phyloP scores from a whole-genome alignment of 768 basidiomycete species.

The Lentinula sp. region DNA sequence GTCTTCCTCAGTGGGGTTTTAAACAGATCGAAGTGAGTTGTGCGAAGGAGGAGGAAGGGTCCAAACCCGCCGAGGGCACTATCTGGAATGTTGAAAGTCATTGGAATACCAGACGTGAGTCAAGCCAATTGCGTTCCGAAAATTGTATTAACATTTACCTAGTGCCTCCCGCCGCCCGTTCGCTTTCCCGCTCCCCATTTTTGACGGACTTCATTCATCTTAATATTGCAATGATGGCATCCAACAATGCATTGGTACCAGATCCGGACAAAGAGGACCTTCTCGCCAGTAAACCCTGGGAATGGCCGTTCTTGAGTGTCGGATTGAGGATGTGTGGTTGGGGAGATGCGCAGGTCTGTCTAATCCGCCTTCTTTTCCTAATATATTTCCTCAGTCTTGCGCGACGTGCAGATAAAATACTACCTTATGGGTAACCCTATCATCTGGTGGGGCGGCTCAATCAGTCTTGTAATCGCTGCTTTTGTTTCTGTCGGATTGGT shows the following conservation, averaged over 20 bases:
- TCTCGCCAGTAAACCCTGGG: slow-evolving; percentile 84
- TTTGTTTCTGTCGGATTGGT: slow-evolving; percentile 61
- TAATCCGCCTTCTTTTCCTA: not conserved
- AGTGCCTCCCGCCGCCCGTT: slow-evolving; percentile 83
- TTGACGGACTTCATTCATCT: slow-evolving; percentile 97
- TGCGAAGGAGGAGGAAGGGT: slow-evolving; percentile 76
- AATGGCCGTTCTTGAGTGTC: slow-evolving; percentile 90
- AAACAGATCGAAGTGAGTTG: slow-evolving; percentile 98
- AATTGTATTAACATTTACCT: not conserved
- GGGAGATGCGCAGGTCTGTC: slow-evolving; percentile 46
- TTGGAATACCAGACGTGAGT: slow-evolving; percentile 91
- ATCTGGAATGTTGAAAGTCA: slow-evolving; percentile 99
- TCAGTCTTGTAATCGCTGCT: slow-evolving; percentile 55
- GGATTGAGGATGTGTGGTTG: slow-evolving; percentile 98
- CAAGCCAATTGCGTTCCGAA: not conserved
- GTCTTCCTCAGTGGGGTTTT: slow-evolving; percentile 97
- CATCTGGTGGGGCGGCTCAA: slow-evolving; percentile 81
- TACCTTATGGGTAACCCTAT: slow-evolving; percentile 91
- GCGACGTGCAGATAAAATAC: slow-evolving; percentile 66
- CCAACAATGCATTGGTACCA: slow-evolving; percentile 95
- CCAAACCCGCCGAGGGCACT: slow-evolving; percentile 63
- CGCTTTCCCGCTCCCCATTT: slow-evolving; percentile 88
- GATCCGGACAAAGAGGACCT: slow-evolving; percentile 99
- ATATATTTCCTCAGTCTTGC: not conserved
- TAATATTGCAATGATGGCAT: slow-evolving; percentile 99